Conservation (phyloP, 768 basidiomycete genomes). For the Lactarius sp. region DNA sequence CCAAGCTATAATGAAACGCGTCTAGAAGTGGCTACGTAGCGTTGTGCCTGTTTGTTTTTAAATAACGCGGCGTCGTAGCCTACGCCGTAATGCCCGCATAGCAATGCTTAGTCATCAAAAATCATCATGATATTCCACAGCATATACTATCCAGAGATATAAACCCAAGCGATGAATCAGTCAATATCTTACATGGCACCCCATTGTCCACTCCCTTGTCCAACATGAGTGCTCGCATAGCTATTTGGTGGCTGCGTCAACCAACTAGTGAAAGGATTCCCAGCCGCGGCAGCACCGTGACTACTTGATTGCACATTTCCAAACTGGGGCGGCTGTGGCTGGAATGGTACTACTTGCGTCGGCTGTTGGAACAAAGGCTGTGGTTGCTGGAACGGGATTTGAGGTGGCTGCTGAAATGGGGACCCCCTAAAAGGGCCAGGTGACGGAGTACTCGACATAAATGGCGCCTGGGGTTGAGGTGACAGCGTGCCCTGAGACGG, state of each 20-base stretch:
- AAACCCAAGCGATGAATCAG: background rate
- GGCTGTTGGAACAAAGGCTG: constrained; percentile 16
- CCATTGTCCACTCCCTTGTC: constrained; percentile 20
- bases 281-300: background rate
- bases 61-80: too few relatives aligned
- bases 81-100: too few relatives aligned
- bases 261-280: constrained; percentile 31
- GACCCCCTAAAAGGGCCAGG: constrained; percentile 20
- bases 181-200: constrained; percentile 10
- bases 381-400: constrained; percentile 21
- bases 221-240: constrained; percentile 14
- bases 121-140: background rate
- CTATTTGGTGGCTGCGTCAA: constrained; percentile 24
- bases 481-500: constrained; percentile 32
- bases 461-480: constrained; percentile 27
- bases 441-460: constrained; percentile 18
- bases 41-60: too few relatives aligned
- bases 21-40: background rate
- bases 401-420: constrained; percentile 25
- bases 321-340: constrained; percentile 12
- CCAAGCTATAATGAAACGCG: background rate
- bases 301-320: constrained; percentile 16
- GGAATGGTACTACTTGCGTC: background rate
- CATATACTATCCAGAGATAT: background rate
- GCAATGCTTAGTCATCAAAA: constrained; percentile 14